These are phyloP conservation scores for Plasmodium vivax DNA, from an alignment of 169 alveolate genomes.

Conservation along the genomic window DNA sequence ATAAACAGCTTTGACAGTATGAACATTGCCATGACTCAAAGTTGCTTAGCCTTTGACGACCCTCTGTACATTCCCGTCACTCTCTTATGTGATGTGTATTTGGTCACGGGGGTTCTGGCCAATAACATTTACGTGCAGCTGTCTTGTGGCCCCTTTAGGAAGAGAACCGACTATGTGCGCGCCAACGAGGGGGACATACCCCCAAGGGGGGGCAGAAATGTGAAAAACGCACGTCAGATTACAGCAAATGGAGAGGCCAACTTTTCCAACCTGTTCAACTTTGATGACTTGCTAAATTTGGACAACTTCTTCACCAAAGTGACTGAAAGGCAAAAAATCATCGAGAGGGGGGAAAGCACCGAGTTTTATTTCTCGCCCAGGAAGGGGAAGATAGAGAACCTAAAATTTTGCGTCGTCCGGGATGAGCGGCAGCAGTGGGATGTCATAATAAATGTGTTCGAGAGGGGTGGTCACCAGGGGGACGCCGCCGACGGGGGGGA, in stretches of 20 bases:
- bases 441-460: conserved; percentile 83
- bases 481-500: background rate
- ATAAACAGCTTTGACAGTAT: conserved; percentile 85
- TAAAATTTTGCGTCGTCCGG: conserved; percentile 81
- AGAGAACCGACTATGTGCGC: conserved; percentile 84
- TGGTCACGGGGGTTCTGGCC: conserved; percentile 83
- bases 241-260: background rate
- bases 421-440: conserved; percentile 89
- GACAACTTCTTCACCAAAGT: conserved; percentile 47
- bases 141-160: conserved; percentile 89
- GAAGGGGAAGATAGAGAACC: conserved; percentile 80
- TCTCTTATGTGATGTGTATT: conserved; percentile 88
- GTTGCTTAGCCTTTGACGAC: conserved; percentile 89
- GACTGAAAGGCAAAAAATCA: conserved; percentile 76
- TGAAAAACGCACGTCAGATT: conserved; percentile 16
- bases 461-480: conserved; percentile 35
- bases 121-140: conserved; percentile 80
- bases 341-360: conserved; percentile 77
- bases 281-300: conserved; percentile 45
- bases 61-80: conserved; percentile 86
- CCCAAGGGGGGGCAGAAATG: background rate
- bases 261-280: conserved; percentile 6
- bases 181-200: conserved; percentile 30
- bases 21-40: conserved; percentile 88
- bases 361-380: conserved; percentile 62